These are phyloP conservation scores for Lobulomyces angularis DNA, from an alignment of 192 early-diverging fungal species.

Conservation along the genomic window DNA sequence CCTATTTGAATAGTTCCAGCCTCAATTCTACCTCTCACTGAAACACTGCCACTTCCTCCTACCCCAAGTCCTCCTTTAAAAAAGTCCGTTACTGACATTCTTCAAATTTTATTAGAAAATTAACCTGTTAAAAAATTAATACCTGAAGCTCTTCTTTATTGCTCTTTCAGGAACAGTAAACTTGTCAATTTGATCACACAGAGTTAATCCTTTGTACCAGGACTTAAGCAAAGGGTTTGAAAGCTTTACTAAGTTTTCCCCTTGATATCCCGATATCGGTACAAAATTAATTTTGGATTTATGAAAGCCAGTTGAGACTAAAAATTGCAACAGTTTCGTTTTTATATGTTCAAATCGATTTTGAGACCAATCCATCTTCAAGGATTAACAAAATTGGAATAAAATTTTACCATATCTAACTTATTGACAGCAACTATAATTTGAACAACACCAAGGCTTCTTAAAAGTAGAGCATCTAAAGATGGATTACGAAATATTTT, in stretches of 20 bases:
- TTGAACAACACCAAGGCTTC: slow-evolving; percentile 85
- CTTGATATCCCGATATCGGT: slow-evolving; percentile 85
- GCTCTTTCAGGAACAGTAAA: slow-evolving; percentile 47
- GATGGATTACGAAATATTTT: no score
- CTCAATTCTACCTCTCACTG: slow-evolving; percentile 77
- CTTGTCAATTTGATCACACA: slow-evolving; percentile 60
- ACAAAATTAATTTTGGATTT: slow-evolving; percentile 64
- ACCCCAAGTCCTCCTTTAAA: slow-evolving; percentile 69
- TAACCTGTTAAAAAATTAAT: no score
- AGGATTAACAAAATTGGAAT: not conserved
- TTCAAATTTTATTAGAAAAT: no score
- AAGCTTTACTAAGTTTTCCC: slow-evolving; percentile 63
- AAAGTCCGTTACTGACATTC: slow-evolving; percentile 76
- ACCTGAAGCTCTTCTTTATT: slow-evolving; percentile 69
- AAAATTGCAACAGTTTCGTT: slow-evolving; percentile 52
- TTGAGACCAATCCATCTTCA: slow-evolving; percentile 66
- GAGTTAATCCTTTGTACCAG: slow-evolving; percentile 74
- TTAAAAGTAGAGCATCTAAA: slow-evolving; percentile 79
- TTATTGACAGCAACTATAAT: slow-evolving; percentile 93
- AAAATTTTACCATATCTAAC: slow-evolving; percentile 57
- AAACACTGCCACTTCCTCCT: slow-evolving; percentile 49
- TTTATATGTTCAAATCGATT: slow-evolving; percentile 66
- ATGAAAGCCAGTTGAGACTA: slow-evolving; percentile 68
- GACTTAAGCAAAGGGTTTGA: slow-evolving; percentile 21
- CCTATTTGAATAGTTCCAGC: slow-evolving; percentile 80